Percentiles rank a stretch among this genome's conserved stretches.
Conservation (phyloP, 768 basidiomycete genomes). For the Tephrocybe sp. region DNA sequence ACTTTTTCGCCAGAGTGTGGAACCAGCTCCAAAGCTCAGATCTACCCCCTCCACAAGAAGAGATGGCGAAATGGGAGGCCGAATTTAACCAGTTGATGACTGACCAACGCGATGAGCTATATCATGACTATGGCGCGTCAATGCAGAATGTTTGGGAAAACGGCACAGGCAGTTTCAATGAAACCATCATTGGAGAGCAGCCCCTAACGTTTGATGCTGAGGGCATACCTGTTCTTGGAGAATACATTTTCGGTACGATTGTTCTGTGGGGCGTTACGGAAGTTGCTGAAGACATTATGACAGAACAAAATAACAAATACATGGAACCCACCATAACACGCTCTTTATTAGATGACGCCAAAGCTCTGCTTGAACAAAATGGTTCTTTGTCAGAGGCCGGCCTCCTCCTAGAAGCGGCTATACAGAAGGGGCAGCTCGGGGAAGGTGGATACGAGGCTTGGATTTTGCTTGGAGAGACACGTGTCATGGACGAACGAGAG, state of each 20-base stretch:
- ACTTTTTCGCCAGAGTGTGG: conserved; percentile 52
- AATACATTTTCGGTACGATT: conserved; percentile 76
- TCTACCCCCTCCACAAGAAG: conserved; percentile 55
- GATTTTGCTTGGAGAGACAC: conserved; percentile 87
- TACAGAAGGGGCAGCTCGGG: conserved; percentile 78
- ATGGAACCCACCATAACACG: conserved; percentile 50
- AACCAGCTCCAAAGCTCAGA: conserved; percentile 59
- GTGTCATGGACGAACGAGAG: conserved; percentile 89
- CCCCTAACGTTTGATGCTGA: conserved; percentile 60
- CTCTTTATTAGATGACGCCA: conserved; percentile 70
- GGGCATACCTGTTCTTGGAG: conserved; percentile 71
- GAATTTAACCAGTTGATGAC: conserved; percentile 81
- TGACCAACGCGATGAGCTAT: conserved; percentile 61
- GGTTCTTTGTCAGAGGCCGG: conserved; percentile 88
- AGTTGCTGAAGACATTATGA: not conserved
- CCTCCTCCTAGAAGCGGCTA: conserved; percentile 86
- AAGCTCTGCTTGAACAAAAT: conserved; percentile 72
- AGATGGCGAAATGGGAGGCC: conserved; percentile 79
- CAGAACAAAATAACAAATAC: conserved; percentile 75
- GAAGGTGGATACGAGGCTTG: conserved; percentile 87
- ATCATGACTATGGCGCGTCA: conserved; percentile 57
- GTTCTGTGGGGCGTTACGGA: not conserved
- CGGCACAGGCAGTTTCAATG: conserved; percentile 45
- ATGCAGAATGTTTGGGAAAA: conserved; percentile 70
- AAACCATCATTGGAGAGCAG: conserved; percentile 30